Evolutionary conservation across 805 yeast genomes (phyloP), one percentile per base, ranked within the genome.

Genomic region (Saturnispora halmiae): DNA sequence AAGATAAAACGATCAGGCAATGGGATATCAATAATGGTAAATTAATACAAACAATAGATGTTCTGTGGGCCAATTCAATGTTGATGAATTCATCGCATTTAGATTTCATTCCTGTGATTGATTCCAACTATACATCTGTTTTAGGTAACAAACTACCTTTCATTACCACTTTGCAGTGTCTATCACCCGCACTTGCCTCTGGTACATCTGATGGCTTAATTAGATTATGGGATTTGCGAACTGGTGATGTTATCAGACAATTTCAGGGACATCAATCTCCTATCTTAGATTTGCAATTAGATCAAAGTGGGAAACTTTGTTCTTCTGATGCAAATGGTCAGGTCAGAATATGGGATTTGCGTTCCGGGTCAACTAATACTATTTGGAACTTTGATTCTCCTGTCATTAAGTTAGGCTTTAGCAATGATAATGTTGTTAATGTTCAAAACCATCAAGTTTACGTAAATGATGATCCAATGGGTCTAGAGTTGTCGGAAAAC

Each of bases 141-240:
- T 22, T 20, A 10, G 37, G 37, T 19, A 28, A 18, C 14, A 11
- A 44, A 14, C 44, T 48, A 40, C 74, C 75, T 3, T 72, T 74
- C 44, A 72, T 81, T 33, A 80, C 83, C 0, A 79, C 83, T 0
- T 54, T 82, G 26, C 88, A 82, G 55, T 76, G 82, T 44, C 76
- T 67, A 51, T 85, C 79, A 51, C 83, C 85, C 0, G 90, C 88
- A 0, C 60, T 82, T 47, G 90, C 90, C 0, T 75, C 86, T 0
- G 92, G 90, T 38, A 77, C 87, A 0, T 75, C 75, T 14, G 90
- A 82, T 57, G 90, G 90, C 1, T 56, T 77, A 6, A 85, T 82
- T 2, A 61, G 92, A 40, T 60, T 82, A 18, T 82, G 90, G 88
- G 92, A 82, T 60, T 58, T 82, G 45, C 67, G 92, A 51, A 65